A percentile compares a stretch with the other conserved stretches of the same genome.
phyloP scores from a whole-genome alignment of 257 asterid species.

The Handroanthus guayacan region DNA sequence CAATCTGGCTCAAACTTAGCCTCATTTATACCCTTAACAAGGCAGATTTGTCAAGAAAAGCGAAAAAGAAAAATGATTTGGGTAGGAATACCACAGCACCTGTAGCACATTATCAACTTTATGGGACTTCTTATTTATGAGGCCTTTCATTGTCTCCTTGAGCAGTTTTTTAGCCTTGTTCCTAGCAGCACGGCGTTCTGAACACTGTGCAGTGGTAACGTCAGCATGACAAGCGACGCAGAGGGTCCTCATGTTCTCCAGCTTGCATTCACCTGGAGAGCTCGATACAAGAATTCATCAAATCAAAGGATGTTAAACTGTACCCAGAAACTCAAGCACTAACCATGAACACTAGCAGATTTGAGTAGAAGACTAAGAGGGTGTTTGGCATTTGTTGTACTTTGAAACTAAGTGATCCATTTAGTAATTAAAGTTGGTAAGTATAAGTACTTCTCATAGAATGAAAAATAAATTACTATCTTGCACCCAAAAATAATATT shows the following conservation, averaged over 20 bases:
- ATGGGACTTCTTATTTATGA: conserved; percentile 39
- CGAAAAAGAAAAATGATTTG: neutral
- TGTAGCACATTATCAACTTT: conserved; percentile 39
- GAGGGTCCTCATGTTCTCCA: conserved; percentile 97
- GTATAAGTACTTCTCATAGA: no score
- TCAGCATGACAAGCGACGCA: conserved; percentile 95
- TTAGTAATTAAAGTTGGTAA: no score
- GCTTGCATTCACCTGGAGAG: conserved; percentile 89
- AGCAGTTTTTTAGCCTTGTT: conserved; percentile 71
- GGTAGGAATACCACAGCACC: conserved; percentile 50
- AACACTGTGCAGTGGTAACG: conserved; percentile 79
- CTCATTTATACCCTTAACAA: neutral
- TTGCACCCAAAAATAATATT: no score
- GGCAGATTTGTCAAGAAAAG: conserved; percentile 1
- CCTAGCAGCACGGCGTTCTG: conserved; percentile 68
- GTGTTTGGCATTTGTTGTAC: no score
- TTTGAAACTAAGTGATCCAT: no score
- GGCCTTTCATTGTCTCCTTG: conserved; percentile 55
- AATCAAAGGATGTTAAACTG: neutral
- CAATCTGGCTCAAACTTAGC: no score
- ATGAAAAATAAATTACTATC: no score
- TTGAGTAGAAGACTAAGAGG: neutral
- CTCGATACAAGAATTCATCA: conserved; percentile 24
- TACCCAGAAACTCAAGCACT: conserved; percentile 19
- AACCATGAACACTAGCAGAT: conserved; percentile 1